Conservation (phyloP, 192 early-diverging fungal genomes). For the Coemansia sp. region DNA sequence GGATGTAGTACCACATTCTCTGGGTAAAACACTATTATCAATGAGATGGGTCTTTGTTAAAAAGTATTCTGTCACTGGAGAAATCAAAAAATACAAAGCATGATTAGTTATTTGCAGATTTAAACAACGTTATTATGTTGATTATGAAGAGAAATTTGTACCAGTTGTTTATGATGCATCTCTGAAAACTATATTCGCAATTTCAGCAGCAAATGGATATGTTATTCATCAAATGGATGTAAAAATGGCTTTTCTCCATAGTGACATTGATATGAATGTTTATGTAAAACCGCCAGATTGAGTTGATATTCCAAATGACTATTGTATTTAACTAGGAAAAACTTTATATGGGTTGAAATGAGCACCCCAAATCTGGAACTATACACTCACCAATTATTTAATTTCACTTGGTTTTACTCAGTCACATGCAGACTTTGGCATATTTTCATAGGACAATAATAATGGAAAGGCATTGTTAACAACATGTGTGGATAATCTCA, state of each 20-base stretch:
- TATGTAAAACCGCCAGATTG: conserved; percentile 12
- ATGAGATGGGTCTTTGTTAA: too few relatives aligned
- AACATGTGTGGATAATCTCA: conserved; percentile 13
- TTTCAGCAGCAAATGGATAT: too few relatives aligned
- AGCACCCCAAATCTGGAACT: conserved; percentile 10
- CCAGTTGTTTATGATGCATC: too few relatives aligned
- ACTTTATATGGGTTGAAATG: conserved; percentile 16
- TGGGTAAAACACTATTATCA: too few relatives aligned
- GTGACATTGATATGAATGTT: conserved; percentile 6
- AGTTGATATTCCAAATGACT: neutral
- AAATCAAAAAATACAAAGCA: too few relatives aligned
- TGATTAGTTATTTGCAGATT: too few relatives aligned
- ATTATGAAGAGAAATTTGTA: too few relatives aligned
- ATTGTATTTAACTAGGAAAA: neutral
- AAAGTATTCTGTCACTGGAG: too few relatives aligned
- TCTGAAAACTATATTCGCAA: too few relatives aligned
- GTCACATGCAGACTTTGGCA: neutral
- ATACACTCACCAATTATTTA: neutral
- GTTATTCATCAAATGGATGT: conserved; percentile 21
- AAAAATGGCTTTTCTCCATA: conserved; percentile 19
- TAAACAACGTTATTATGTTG: too few relatives aligned
- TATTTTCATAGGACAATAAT: neutral
- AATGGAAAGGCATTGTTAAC: neutral
- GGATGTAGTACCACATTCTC: too few relatives aligned
- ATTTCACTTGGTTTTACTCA: neutral